Base-by-base conservation (phyloP, 202 grass and related monocot species). In the Setaria viridis region DNA sequence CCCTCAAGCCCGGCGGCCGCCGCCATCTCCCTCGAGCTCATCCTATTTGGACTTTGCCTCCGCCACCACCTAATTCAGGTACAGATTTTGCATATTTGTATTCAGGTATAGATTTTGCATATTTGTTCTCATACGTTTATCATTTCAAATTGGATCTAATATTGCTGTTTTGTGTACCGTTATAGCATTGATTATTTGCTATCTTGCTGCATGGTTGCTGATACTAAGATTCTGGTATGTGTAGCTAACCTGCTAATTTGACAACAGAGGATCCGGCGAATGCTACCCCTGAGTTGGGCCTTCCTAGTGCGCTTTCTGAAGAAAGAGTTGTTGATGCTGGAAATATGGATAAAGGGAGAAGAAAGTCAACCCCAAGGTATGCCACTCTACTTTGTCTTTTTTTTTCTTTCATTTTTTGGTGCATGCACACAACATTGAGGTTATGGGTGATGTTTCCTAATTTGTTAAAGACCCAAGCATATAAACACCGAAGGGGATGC, bases 21-120 rank as follows among this genome's bases (percentile, higher is more conserved):
- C 25, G 25, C 25, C 25, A 25, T 25, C 25, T 25, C 25, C 25
- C 25, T 25, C 25, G 25, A 82, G 63, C 92, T 30, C 90, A 91
- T 83, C 80, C 86, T 82, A 82, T 93, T 15, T 91, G 90, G 97
- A 49, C 92, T 74, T 86, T 94, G 66, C 94, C 97, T 46, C 94
- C 97, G 21, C 97, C 97, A 11, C 97, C 97, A 84, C 97, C 97
- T 82, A 99, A 99, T 87, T 85, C 87, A 70, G 90, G 94, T 97
- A 86, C 33, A 72, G 20, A 25, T 71, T 48, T 41, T 76, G 39
- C 39, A 3, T 25, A 25, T 25, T 25, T 25, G 25, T 25, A 25
- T 25, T 25, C 25, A 25, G 25, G 25, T 25, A 25, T 25, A 25
- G 25, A 25, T 25, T 45, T 45, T 62, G 43, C 42, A 67, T 85